Base-by-base conservation (phyloP, 2,329 filamentous ascomycete genomes). In the Phoma sp. region DNA sequence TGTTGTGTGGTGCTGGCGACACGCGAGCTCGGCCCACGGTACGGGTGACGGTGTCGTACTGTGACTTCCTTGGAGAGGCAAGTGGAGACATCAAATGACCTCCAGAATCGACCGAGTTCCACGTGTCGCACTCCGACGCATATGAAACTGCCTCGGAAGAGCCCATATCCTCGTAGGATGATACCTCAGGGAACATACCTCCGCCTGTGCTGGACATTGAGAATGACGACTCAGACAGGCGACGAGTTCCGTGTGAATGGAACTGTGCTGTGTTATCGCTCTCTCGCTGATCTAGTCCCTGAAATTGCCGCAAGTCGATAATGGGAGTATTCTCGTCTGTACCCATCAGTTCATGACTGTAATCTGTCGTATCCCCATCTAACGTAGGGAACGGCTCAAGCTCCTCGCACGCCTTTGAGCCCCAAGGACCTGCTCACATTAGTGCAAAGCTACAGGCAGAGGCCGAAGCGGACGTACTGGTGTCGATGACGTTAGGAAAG, bases 221-320 rank as follows among this genome's bases (percentile, higher is more conserved):
- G 68, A 90, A 89, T 1, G 88, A 90, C 2, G 88, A 90, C 43
- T 88, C 88, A 19, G 88, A 90, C 80, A 90, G 84, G 58, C 87
- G 83, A 55, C 88, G 82, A 41, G 82, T 80, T 59, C 84, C 82
- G 40, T 82, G 74, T n/a, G 76, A 78, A 49, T 81, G 69, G 63
- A 71, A 75, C 12, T 57, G 63, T 17, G 66, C 58, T 51, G 68
- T 56, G 36, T 62, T 63, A 6, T 73, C 70, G 27, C 57, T 56
- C n/a, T 76, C 74, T 6, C 65, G 67, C 24, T 72, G 70, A 4
- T 68, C 62, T 55, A 71, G 68, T 12, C 64, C 61, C 31, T 70
- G 60, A 47, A 73, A 76, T 50, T 76, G 74, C 47, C 75, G 68
- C 27, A 77, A 60, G 51, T 77, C 74, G 51, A 77, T 76, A 43